Base-by-base conservation (phyloP, 768 basidiomycete genomes). In the Suillus ampliporus region DNA sequence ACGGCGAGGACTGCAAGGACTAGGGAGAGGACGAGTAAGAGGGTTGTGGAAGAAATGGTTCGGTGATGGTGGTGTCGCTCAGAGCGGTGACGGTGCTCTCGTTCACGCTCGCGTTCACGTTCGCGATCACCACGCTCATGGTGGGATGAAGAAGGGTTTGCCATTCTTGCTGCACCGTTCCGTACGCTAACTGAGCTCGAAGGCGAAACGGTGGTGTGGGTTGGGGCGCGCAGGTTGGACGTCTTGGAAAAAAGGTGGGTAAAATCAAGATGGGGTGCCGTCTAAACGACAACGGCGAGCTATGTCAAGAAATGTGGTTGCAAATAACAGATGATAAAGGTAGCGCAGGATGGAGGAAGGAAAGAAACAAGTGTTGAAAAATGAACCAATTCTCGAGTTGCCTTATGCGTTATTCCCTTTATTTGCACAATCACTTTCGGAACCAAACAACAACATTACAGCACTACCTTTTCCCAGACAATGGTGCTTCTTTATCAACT, bases 21-120 rank as follows among this genome's bases (percentile, higher is more conserved):
- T 38, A 95, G 87, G 13, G 93, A 94, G 46, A 95, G 83, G 56
- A 94, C 90, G 38, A 95, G 88, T 58, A 95, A 84, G 37, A 95
- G 87, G 15, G 93, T 95, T 0, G 93, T 95, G 15, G 93, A 94
- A 10, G 93, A 94, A 64, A 95, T 93, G 60, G 93, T 94, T 62
- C 93, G 83, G 69, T 90, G 88, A 62, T 92, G 90, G 72, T 89
- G 91, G 70, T 89, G 88, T 54, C 86, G 86, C 46, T 87, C 85
- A 67, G 88, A 84, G 69, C 87, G 82, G 76, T 84, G 72, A 77
- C 84, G 72, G 65, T 77, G 79, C 61, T 79, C 76, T 41, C 82
- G 78, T 51, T 83, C 75, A 62, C 85, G 86, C 66, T 88, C 87
- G 62, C 82, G 73, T 34, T 75, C 82, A 15, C 82, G 81, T 8